Base-by-base conservation (phyloP, 106 monocot genomes). In the Gastrodia elata region DNA sequence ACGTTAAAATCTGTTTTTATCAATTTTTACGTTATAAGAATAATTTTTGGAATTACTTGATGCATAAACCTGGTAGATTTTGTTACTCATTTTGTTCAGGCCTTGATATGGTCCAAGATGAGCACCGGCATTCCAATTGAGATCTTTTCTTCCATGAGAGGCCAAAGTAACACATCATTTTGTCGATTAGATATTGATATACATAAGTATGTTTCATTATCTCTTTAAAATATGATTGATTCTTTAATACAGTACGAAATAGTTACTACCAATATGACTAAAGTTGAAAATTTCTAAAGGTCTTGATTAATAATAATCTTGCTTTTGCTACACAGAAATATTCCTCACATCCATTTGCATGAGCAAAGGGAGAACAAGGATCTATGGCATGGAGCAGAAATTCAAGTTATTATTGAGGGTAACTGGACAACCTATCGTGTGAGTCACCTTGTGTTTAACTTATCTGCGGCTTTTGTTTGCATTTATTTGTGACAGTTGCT, bases 21-120 rank as follows among this genome's bases (percentile, higher is more conserved):
- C 67, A 36, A 20, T 67, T 67, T 67, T 22, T 36, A 37, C 32
- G 18, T 67, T 67, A 37, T 8, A 67, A 35, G 5, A 38, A 1
- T 40, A n/a, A 5, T 16, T 69, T 40, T 25, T 69, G 26, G 18
- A 67, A 67, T 36, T 36, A 40, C 5, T 4, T 69, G 39, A 41
- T 39, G 25, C 8, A 26, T 69, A 26, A 67, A 39, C 27, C 44
- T 48, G 49, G 55, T 70, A 61, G 57, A 77, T 39, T n/a, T 5
- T 77, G 22, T 77, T 61, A 38, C 49, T 71, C 5, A 28, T 56
- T 9, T 42, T 35, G 61, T 55, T 34, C 71, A 97, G 97, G 97
- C 93, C 64, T 75, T 97, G 28, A 97, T 97, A 48, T 97, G 97
- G 97, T 93, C 97, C 39, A 97, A 97, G 82, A 97, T 97, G 97